Conservation (phyloP, 2,329 filamentous ascomycete species). For the Lasiodiplodia theobromae region DNA sequence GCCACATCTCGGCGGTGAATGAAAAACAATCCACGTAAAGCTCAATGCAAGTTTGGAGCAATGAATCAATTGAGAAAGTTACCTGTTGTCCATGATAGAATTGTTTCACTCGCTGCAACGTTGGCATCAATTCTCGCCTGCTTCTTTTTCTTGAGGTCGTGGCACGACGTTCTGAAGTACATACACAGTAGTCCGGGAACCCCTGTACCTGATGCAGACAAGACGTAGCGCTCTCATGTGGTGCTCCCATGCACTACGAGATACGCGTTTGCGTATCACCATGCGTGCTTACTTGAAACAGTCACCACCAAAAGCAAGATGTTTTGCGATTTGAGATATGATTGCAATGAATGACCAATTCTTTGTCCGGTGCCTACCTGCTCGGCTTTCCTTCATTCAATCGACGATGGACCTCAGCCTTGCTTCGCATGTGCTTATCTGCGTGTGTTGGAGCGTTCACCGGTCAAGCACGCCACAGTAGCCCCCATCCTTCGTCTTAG, state of each 20-base stretch:
- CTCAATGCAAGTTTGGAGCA: not conserved
- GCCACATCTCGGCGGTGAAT: slow-evolving; percentile 8
- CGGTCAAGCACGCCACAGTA: not conserved
- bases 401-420: not conserved
- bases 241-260: not conserved
- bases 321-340: not conserved
- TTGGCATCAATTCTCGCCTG: not conserved
- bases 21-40: slow-evolving; percentile 6
- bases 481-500: not conserved
- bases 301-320: not conserved
- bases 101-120: not conserved
- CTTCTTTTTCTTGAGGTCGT: not conserved
- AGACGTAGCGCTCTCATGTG: not conserved
- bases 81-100: not conserved
- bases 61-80: slow-evolving; percentile 14
- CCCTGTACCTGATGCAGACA: not conserved
- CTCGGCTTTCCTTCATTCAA: not conserved
- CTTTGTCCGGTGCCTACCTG: not conserved
- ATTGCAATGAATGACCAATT: not conserved
- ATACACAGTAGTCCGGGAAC: not conserved
- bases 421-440: not conserved
- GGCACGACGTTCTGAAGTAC: not conserved
- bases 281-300: not conserved
- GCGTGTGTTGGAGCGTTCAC: not conserved
- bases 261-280: not conserved